Percentiles rank a stretch among this genome's conserved stretches.
Evolutionary conservation across 23 red algal species (phyloP).

Genomic region (Porphyridium purpureum): DNA sequence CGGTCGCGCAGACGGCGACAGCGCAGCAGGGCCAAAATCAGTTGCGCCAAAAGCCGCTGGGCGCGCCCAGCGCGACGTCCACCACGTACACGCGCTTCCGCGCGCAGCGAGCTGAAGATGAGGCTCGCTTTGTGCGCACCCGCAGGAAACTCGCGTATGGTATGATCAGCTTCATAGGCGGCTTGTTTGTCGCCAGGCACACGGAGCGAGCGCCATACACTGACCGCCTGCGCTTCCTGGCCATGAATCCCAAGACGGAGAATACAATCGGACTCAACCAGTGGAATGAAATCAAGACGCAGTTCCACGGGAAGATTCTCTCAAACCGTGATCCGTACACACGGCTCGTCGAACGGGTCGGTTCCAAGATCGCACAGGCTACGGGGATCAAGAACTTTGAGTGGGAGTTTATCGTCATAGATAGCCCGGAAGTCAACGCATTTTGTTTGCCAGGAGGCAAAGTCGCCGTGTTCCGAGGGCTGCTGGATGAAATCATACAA

Average conservation of each 20-base stretch:
- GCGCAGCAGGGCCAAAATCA: no score
- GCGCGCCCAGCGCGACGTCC: no score
- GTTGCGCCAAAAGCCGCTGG: no score
- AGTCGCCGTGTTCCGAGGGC: constrained; percentile 60
- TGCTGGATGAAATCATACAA: constrained; percentile 35
- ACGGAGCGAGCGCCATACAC: constrained; percentile 66
- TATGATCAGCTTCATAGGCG: no score
- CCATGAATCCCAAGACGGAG: constrained; percentile 38
- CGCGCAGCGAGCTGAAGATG: no score
- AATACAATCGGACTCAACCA: constrained; percentile 24
- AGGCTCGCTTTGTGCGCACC: no score
- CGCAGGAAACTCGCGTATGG: no score
- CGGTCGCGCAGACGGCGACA: no score
- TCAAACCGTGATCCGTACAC: constrained; percentile 7
- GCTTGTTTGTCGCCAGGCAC: no score
- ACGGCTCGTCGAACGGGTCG: constrained; percentile 37
- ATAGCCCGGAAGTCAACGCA: constrained; percentile 62
- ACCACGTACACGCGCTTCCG: no score
- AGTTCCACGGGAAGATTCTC: constrained; percentile 7
- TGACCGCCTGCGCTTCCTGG: constrained; percentile 44
- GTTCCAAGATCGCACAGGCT: constrained; percentile 14
- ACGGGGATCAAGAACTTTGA: constrained; percentile 19
- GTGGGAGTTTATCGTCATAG: constrained; percentile 73
- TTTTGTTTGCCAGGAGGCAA: constrained; percentile 82
- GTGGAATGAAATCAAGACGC: constrained; percentile 25